Evolutionary conservation across 2,329 filamentous ascomycete genomes (phyloP), one percentile per base, ranked within the genome.

Genomic region (Alternaria arborescens): DNA sequence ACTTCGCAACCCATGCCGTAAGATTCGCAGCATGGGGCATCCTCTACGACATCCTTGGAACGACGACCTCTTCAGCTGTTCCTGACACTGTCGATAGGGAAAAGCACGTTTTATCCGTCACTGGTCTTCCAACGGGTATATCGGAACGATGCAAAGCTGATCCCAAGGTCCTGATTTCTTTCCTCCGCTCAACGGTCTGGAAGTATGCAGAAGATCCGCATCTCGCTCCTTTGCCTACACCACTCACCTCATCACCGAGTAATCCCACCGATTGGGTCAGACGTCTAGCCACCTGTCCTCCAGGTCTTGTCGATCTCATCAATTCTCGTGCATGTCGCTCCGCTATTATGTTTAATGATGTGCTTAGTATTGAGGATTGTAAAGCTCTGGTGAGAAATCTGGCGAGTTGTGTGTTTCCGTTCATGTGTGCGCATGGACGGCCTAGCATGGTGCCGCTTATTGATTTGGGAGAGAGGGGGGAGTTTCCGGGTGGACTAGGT

Each of bases 311-410:
- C 4, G 91, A 96, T 30, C 79, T 94, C 72, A 79, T 94, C 5
- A 89, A 93, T 71, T 93, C 91, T 0, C 85, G 90, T 56, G 88
- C 92, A 1, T 95, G 92, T 71, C 84, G 91, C 54, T 92, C 90
- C 36, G 91, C 92, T 3, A 88, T 95, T 74, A 94, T 94, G 91
- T 96, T 96, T 78, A 94, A 94, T 68, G 92, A 96, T 70, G 72
- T 80, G 6, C 78, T 95, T 8, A 83, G 82, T 0, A 64, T 74
- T 0, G 77, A 82, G 0, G 84, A 92, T 64, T 94, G 92, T 67
- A 67, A 78, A 10, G 72, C 76, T 0, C 76, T 95, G 34, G 75
- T 94, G 0, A 61, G 55, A 2, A 82, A 82, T 3, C 78, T 95
- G n/a, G 83, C 85, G 0, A 72, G 70, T 0, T 93, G 90, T 66